Conservation (phyloP, 1,139 yeast species). For the Suhomyces wounanorum region DNA sequence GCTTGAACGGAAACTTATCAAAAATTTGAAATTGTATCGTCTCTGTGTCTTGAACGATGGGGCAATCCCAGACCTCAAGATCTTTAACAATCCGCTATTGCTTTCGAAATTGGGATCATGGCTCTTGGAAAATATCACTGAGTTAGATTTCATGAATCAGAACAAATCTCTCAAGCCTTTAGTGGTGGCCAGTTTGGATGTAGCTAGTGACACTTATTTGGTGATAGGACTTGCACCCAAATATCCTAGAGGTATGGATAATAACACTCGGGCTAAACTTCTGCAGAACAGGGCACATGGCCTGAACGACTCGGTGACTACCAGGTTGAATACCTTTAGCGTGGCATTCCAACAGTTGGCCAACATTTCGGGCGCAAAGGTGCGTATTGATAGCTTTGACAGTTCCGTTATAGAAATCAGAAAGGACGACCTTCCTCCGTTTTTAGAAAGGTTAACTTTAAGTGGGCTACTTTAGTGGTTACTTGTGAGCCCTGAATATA, state of each 20-base stretch:
- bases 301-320: constrained; percentile 28
- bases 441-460: constrained; percentile 70
- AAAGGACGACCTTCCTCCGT: constrained; percentile 84
- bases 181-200: constrained; percentile 84
- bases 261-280: constrained; percentile 44
- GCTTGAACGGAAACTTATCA: constrained; percentile 77
- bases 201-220: constrained; percentile 71
- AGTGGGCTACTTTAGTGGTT: constrained; percentile 34
- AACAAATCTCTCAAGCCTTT: constrained; percentile 68
- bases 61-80: constrained; percentile 68
- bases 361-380: constrained; percentile 78
- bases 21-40: constrained; percentile 77
- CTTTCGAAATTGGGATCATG: constrained; percentile 83
- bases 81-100: constrained; percentile 85
- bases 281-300: constrained; percentile 34
- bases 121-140: constrained; percentile 89
- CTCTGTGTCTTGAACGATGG: constrained; percentile 87
- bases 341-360: constrained; percentile 90
- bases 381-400: constrained; percentile 90
- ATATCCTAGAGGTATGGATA: constrained; percentile 63
- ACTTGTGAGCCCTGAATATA: background rate
- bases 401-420: constrained; percentile 89
- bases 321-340: constrained; percentile 75
- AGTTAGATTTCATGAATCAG: constrained; percentile 52
- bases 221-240: constrained; percentile 91